These are phyloP conservation scores for Exophiala calicioides DNA, from an alignment of 2,329 filamentous ascomycete species.

Conservation along the genomic window DNA sequence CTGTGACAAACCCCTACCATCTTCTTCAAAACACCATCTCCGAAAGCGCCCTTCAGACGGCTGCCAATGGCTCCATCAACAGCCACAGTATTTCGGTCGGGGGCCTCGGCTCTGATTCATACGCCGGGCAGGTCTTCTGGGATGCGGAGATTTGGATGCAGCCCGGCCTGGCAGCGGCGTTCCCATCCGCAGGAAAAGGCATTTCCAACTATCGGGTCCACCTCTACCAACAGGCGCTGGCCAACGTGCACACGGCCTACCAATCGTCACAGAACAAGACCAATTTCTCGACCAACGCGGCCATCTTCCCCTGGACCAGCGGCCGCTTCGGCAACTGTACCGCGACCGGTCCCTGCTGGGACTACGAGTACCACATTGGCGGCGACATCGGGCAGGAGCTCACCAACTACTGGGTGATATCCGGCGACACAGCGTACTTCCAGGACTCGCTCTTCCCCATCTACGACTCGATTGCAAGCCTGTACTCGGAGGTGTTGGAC, in stretches of 20 bases:
- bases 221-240: constrained; percentile 59
- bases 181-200: constrained; percentile 62
- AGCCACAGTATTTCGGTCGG: constrained; percentile 68
- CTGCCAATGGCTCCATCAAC: constrained; percentile 54
- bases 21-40: constrained; percentile 53
- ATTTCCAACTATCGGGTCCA: constrained; percentile 66
- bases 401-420: constrained; percentile 62
- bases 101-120: constrained; percentile 66
- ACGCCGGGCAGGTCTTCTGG: constrained; percentile 67
- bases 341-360: constrained; percentile 63
- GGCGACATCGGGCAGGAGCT: constrained; percentile 67
- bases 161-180: constrained; percentile 64
- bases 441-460: constrained; percentile 60
- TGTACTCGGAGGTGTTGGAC: constrained; percentile 61
- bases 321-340: constrained; percentile 70
- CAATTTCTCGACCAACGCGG: constrained; percentile 57
- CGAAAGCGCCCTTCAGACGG: constrained; percentile 53
- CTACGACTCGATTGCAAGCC: constrained; percentile 63
- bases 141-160: constrained; percentile 69
- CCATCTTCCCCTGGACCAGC: constrained; percentile 69
- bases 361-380: constrained; percentile 73
- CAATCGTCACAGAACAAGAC: constrained; percentile 62
- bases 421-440: constrained; percentile 60
- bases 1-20: constrained; percentile 51
- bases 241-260: constrained; percentile 59